These are phyloP conservation scores for Colletotrichum sp. DNA, from an alignment of 2,329 filamentous ascomycete species.

Conservation along the genomic window DNA sequence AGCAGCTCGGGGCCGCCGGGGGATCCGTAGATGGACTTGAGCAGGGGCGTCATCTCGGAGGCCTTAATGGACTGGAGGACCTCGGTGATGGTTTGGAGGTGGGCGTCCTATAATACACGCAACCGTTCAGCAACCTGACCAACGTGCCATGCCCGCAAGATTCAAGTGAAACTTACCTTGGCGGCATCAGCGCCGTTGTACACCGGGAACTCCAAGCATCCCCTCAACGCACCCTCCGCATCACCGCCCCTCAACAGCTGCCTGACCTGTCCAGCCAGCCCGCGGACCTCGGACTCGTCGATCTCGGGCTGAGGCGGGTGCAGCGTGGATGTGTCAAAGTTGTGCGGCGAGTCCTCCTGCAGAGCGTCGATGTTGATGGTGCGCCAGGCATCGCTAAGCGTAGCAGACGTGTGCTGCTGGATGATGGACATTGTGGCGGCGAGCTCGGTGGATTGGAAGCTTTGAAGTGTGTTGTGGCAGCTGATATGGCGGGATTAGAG, in stretches of 20 bases:
- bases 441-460: not conserved
- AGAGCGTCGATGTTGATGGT: slow-evolving; percentile 95
- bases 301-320: slow-evolving; percentile 78
- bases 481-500: rapidly evolving
- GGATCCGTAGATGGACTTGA: slow-evolving; percentile 79
- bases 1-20: slow-evolving; percentile 83
- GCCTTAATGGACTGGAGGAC: slow-evolving; percentile 96
- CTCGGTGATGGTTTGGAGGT: slow-evolving; percentile 87
- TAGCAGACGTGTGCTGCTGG: slow-evolving; percentile 65
- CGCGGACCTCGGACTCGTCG: slow-evolving; percentile 78
- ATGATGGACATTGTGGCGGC: slow-evolving; percentile 65
- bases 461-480: not conserved
- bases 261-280: slow-evolving; percentile 79
- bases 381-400: slow-evolving; percentile 73
- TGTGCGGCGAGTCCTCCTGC: slow-evolving; percentile 86
- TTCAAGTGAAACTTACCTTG: slow-evolving; percentile 50
- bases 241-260: slow-evolving; percentile 89
- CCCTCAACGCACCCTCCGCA: slow-evolving; percentile 82
- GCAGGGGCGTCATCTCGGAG: slow-evolving; percentile 89
- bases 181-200: slow-evolving; percentile 66
- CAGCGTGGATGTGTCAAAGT: slow-evolving; percentile 89
- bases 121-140: not conserved
- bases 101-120: slow-evolving; percentile 68
- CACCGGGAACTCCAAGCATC: slow-evolving; percentile 84
- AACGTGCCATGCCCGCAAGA: not conserved